Conservation (phyloP, 495 filamentous ascomycete species). For the Parmelia sp. region DNA sequence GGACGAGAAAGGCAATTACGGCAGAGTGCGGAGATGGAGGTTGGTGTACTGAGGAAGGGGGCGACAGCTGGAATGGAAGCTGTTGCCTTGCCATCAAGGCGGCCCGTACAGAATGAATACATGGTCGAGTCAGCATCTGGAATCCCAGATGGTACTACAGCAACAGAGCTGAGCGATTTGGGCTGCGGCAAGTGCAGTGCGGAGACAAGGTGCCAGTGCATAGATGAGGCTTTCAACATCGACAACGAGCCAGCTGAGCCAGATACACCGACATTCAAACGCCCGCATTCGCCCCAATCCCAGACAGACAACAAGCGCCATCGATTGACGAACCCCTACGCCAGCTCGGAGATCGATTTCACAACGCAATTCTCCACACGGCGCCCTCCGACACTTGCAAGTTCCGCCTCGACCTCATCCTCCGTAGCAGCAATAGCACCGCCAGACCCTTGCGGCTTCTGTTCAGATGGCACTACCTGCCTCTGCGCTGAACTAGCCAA, state of each 20-base stretch:
- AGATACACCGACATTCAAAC: constrained; percentile 25
- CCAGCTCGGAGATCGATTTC: constrained; percentile 66
- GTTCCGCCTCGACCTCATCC: constrained; percentile 34
- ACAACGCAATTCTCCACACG: constrained; percentile 56
- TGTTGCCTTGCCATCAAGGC: constrained; percentile 27
- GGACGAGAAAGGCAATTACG: constrained; percentile 38
- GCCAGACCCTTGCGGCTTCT: constrained; percentile 78
- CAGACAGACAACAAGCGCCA: constrained; percentile 32
- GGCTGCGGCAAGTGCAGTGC: constrained; percentile 61
- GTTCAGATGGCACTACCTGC: constrained; percentile 75
- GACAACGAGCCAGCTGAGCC: constrained; percentile 17
- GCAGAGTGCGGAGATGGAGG: constrained; percentile 38
- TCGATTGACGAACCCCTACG: constrained; percentile 38
- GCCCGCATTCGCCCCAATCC: constrained; percentile 32
- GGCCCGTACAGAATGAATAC: constrained; percentile 7
- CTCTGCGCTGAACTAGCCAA: constrained; percentile 71
- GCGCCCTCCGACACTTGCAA: constrained; percentile 29
- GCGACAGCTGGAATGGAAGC: constrained; percentile 27
- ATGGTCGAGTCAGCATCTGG: background rate
- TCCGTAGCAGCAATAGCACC: constrained; percentile 25
- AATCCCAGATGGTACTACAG: background rate
- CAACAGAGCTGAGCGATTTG: constrained; percentile 35
- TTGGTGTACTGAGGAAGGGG: constrained; percentile 34
- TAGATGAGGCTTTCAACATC: constrained; percentile 55
- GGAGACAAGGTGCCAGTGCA: constrained; percentile 57